Conservation (phyloP, 2,329 filamentous ascomycete species). For the Dactylellina leptospora region DNA sequence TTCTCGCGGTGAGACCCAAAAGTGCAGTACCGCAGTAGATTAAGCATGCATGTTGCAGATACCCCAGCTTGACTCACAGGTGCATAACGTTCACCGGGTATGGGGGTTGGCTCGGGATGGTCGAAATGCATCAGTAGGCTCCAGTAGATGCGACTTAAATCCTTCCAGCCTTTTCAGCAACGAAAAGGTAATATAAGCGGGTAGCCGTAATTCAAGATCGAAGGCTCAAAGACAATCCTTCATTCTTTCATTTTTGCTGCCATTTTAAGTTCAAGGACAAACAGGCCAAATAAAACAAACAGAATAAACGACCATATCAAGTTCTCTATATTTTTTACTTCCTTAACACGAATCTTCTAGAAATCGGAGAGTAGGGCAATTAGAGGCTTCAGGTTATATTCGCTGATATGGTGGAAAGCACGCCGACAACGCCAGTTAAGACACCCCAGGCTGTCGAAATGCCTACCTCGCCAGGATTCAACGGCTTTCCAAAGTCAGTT, state of each 20-base stretch:
- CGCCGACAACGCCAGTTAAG: conserved; percentile 7
- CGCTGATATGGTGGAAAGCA: conserved; percentile 20
- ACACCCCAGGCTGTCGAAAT: neutral
- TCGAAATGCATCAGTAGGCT: neutral
- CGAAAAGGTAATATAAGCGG: neutral
- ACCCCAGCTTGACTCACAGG: conserved; percentile 3
- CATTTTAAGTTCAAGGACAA: too few relatives aligned
- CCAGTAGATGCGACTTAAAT: neutral
- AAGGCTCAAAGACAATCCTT: conserved; percentile 2
- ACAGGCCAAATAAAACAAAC: too few relatives aligned
- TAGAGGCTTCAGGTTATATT: too few relatives aligned
- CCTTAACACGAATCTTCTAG: too few relatives aligned
- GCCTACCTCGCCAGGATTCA: neutral
- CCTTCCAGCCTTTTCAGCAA: neutral
- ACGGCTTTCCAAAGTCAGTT: conserved; percentile 36
- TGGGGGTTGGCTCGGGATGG: neutral
- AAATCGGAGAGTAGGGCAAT: too few relatives aligned
- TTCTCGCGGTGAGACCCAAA: too few relatives aligned
- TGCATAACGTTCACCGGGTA: conserved; percentile 9
- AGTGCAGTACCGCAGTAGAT: too few relatives aligned
- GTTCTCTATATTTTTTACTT: too few relatives aligned
- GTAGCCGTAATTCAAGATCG: too few relatives aligned
- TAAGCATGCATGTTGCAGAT: neutral
- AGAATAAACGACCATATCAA: too few relatives aligned
- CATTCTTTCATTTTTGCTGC: too few relatives aligned